Base-by-base conservation (phyloP, 73 alveolate species). In the Durusdinium trenchii region DNA sequence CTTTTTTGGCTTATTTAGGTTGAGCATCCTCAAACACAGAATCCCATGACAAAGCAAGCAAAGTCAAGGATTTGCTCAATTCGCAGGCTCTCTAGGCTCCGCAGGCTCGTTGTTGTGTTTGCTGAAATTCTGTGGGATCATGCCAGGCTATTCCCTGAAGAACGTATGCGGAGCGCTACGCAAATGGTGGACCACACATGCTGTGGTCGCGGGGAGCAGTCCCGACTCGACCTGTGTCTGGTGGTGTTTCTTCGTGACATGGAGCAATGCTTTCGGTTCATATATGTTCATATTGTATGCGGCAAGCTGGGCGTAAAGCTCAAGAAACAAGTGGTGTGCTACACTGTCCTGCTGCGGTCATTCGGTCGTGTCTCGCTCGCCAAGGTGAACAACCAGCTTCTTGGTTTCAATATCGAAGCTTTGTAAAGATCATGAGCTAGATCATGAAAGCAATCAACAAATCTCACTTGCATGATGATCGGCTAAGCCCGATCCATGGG, bases 101-200 rank as follows among this genome's bases (percentile, higher is more conserved):
- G n/a, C n/a, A n/a, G n/a, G n/a, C n/a, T n/a, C n/a, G n/a, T n/a
- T n/a, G 30, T 67, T 16, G 18, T 3, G 81, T 60, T 30, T 67
- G 47, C 42, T 9, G 14, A 67, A 67, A 57, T 12, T 57, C n/a
- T n/a, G n/a, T n/a, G n/a, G n/a, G n/a, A n/a, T 57, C 69, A 9
- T 30, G 46, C 38, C 2, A 43, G 86, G 54, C 35, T 76, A 76
- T 32, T 36, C 57, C 60, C 86, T 76, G 10, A 20, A 46, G 46
- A 48, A 52, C 35, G 93, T 82, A 16, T 38, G 36, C 35, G 62
- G 38, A 57, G 93, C 93, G 5, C 36, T 82, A 73, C 0, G 20
- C 16, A 20, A 73, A 46, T 82, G 93, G 93, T 82, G 93, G 93
- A 73, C 28, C 28, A 82, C 60, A 9, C 54, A 76, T 32, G 50